Evolutionary conservation across 306 rosid genomes (phyloP).

Genomic region (Ammopiptanthus mongolicus): DNA sequence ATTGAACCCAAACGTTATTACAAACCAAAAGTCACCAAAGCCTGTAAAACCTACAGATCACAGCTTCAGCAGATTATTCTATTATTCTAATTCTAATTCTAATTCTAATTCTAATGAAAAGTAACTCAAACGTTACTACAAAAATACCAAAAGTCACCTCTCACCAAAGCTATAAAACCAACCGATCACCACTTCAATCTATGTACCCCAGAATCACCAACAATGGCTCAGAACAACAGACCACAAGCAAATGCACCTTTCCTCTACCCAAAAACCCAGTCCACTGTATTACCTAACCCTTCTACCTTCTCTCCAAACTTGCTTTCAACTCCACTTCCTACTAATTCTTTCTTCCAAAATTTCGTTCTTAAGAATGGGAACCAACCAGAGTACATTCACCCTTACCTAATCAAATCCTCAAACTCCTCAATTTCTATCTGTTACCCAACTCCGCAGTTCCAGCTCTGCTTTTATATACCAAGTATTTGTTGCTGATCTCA

Average conservation of each 20-base stretch:
- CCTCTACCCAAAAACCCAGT: constrained; percentile 46
- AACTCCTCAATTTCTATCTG: constrained; percentile 45
- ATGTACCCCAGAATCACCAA: too few species aligned
- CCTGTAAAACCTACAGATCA: too few species aligned
- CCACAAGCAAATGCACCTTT: constrained; percentile 22
- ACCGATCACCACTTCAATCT: too few species aligned
- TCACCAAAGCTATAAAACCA: too few species aligned
- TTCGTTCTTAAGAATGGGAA: constrained; percentile 60
- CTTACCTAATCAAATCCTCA: constrained; percentile 51
- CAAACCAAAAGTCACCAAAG: too few species aligned
- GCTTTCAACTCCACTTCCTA: constrained; percentile 55
- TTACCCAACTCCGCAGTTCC: constrained; percentile 41
- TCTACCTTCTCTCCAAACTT: constrained; percentile 59
- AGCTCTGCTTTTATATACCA: constrained; percentile 37
- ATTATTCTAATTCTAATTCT: too few species aligned
- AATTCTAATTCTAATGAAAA: too few species aligned
- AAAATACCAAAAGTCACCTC: too few species aligned
- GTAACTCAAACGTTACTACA: too few species aligned
- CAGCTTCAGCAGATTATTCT: too few species aligned
- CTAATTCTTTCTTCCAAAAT: constrained; percentile 73
- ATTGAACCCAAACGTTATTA: too few species aligned
- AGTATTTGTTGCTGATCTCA: constrained; percentile 48
- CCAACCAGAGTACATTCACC: constrained; percentile 67
- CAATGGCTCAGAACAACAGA: background rate
- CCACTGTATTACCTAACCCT: constrained; percentile 57